Conservation (phyloP, 1,284 basidiomycete species). For the Marasmius tenuissimus region DNA sequence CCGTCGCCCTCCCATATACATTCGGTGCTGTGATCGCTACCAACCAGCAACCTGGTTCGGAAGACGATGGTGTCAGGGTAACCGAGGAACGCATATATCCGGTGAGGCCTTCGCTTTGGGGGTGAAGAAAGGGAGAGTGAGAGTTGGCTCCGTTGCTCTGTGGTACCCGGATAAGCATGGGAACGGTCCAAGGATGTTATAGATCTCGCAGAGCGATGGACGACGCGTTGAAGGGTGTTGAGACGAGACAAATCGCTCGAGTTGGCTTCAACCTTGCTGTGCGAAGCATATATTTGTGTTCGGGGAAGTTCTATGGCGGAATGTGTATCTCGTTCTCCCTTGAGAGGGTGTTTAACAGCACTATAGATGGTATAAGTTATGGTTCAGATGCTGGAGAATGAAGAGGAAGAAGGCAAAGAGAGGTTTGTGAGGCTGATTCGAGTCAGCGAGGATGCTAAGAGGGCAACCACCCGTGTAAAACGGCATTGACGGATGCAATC, state of each 20-base stretch:
- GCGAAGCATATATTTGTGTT: slow-evolving; percentile 65
- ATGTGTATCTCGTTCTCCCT: too few relatives aligned
- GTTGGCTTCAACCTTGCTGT: slow-evolving; percentile 66
- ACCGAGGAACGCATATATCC: slow-evolving; percentile 67
- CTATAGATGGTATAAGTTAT: too few relatives aligned
- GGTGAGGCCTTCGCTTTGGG: slow-evolving; percentile 71
- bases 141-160: slow-evolving; percentile 51
- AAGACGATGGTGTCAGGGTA: slow-evolving; percentile 71
- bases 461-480: too few relatives aligned
- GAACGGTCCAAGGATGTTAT: background rate
- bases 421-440: too few relatives aligned
- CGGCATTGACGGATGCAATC: too few relatives aligned
- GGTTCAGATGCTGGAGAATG: too few relatives aligned
- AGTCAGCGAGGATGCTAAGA: too few relatives aligned
- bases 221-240: slow-evolving; percentile 56
- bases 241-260: slow-evolving; percentile 38
- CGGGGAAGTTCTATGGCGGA: background rate
- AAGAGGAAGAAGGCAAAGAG: too few relatives aligned
- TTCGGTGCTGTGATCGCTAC: slow-evolving; percentile 38
- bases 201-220: slow-evolving; percentile 68
- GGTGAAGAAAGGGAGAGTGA: slow-evolving; percentile 51
- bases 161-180: background rate
- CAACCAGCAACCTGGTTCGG: slow-evolving; percentile 55
- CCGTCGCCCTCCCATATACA: slow-evolving; percentile 38
- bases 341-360: too few relatives aligned